Base-by-base conservation (phyloP, 768 basidiomycete species). In the Pleurotus sapidus region DNA sequence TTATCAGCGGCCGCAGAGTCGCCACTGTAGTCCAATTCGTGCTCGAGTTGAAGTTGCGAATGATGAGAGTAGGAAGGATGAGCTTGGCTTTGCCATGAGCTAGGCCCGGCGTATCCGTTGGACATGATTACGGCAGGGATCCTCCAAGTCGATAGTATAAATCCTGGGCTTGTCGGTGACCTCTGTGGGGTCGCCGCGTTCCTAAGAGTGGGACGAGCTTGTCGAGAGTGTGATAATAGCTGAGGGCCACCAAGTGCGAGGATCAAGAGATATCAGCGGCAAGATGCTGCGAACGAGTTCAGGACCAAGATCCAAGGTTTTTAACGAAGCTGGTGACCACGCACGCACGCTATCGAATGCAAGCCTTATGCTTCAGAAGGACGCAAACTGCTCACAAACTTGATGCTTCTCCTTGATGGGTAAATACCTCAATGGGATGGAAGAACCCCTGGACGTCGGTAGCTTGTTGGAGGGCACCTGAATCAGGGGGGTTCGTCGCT, bases 41-140 rank as follows among this genome's bases (percentile, higher is more conserved):
- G 69, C 58, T 73, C 74, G 23, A 73, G 73, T 57, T 72, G 74
- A 37, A 73, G 62, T 45, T 65, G 63, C n/a, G 56, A n/a, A 20
- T 65, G 65, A 34, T 65, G 63, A 38, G 47, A 34, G 57, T 67
- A 72, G 27, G 61, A 60, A 50, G 63, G 56, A 30, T 66, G 67
- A 40, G 61, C 57, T 61, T 68, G 70, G 18, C 60, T 61, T 49
- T 57, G 57, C 43, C 70, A 68, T 68, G 43, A 61, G 61, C 20
- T 68, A 65, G 42, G 59, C 25, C 61, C 20, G 46, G 59, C 65
- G 61, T 67, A 72, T 20, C 63, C 57, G 57, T 65, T 68, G 20
- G 63, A 55, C 67, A 66, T 66, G 46, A 46, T 55, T 46, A 57
- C 63, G 51, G 51, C 38, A 51, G 37, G n/a, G 49, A 38, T 51